Conservation (phyloP, 2,329 filamentous ascomycete genomes). For the Huntiella moniliformis region DNA sequence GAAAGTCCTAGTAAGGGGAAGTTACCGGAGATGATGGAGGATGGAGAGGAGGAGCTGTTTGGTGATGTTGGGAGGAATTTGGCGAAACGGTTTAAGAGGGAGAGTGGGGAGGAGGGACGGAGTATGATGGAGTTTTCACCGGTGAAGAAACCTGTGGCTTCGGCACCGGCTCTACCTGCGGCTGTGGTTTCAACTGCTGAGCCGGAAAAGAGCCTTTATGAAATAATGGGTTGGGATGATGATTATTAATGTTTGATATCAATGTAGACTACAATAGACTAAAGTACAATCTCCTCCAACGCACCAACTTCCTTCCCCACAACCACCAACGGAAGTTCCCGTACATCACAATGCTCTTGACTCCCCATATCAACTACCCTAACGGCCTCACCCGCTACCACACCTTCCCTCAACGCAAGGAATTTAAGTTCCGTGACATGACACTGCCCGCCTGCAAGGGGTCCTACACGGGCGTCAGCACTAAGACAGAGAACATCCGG, state of each 20-base stretch:
- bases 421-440: constrained; percentile 58
- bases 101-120: not conserved
- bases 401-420: constrained; percentile 45
- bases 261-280: not conserved
- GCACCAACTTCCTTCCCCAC: constrained; percentile 20
- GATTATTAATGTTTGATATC: constrained; percentile 27
- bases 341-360: constrained; percentile 60
- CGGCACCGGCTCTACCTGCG: not conserved
- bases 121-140: constrained; percentile 6
- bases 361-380: constrained; percentile 54
- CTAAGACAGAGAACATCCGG: constrained; percentile 57
- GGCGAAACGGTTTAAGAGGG: constrained; percentile 4
- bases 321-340: constrained; percentile 52
- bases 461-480: constrained; percentile 55
- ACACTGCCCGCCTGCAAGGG: constrained; percentile 51
- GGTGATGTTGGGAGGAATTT: constrained; percentile 3
- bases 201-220: constrained; percentile 21
- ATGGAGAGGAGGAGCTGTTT: too few relatives aligned
- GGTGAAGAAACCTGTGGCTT: not conserved
- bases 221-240: constrained; percentile 39
- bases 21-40: too few relatives aligned
- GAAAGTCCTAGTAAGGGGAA: too few relatives aligned
- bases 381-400: constrained; percentile 53
- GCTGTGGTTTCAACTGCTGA: not conserved
- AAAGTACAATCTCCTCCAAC: constrained; percentile 1